These are phyloP conservation scores for Quercus lobata DNA, from an alignment of 331 rosid genomes.

Conservation along the genomic window DNA sequence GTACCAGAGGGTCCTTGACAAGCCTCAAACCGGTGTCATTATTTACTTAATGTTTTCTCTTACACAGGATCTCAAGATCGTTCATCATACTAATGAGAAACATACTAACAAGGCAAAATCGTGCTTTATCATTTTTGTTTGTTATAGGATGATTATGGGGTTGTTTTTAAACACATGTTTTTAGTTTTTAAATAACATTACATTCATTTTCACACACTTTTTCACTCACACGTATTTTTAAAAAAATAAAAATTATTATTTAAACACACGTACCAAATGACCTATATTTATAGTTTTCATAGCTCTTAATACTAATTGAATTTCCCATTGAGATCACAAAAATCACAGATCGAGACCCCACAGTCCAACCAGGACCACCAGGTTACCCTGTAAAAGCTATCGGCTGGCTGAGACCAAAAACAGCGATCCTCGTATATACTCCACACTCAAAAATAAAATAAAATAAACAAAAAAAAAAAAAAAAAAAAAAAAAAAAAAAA, in stretches of 20 bases:
- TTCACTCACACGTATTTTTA: rapidly evolving
- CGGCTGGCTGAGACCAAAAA: neutral
- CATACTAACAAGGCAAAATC: no score
- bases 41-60: no score
- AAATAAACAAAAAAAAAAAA: neutral
- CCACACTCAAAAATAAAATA: neutral
- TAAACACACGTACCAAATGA: no score
- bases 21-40: rapidly evolving
- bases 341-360: neutral
- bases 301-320: no score
- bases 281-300: no score
- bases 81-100: rapidly evolving
- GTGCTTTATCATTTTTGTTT: no score
- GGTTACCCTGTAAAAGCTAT: slow-evolving; percentile 4
- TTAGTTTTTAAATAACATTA: no score
- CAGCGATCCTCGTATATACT: neutral
- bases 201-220: rapidly evolving
- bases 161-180: no score
- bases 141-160: no score
- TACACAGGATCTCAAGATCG: no score
- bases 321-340: neutral
- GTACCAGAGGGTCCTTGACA: no score
- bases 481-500: neutral
- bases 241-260: no score
- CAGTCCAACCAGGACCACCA: neutral